phyloP scores from a whole-genome alignment of 2,329 filamentous ascomycete species.

The Endoconidiophora polonica region DNA sequence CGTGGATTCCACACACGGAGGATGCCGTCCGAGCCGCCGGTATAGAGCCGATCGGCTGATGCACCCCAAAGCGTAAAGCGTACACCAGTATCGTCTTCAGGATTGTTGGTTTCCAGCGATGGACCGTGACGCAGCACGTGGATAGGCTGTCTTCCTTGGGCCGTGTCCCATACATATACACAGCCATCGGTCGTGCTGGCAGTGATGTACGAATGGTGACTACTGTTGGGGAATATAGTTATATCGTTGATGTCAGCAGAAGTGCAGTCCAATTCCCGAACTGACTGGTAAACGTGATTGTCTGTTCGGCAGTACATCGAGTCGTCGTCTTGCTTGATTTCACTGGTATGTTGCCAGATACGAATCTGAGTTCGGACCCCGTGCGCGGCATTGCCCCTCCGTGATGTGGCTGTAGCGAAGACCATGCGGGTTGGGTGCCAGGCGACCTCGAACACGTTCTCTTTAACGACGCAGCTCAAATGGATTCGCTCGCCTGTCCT shows the following conservation, averaged over 20 bases:
- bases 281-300: conserved; percentile 21
- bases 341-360: conserved; percentile 18
- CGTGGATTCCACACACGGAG: conserved; percentile 48
- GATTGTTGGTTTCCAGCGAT: conserved; percentile 28
- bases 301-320: not conserved
- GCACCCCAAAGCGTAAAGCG: conserved; percentile 48
- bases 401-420: conserved; percentile 41
- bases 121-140: conserved; percentile 38
- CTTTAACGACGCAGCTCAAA: conserved; percentile 33
- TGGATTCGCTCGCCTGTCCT: conserved; percentile 25
- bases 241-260: conserved; percentile 48
- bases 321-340: not conserved
- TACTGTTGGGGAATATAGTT: conserved; percentile 38
- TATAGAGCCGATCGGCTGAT: conserved; percentile 41
- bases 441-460: conserved; percentile 47
- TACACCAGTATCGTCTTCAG: conserved; percentile 42
- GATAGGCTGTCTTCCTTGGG: conserved; percentile 35
- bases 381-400: conserved; percentile 24
- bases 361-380: conserved; percentile 39
- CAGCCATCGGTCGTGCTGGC: conserved; percentile 45
- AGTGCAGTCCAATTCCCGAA: conserved; percentile 40
- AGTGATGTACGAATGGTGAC: conserved; percentile 34
- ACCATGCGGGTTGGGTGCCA: conserved; percentile 41
- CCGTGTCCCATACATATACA: conserved; percentile 47
- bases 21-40: conserved; percentile 44